Percentiles rank a stretch among this genome's conserved stretches.
These are phyloP conservation scores for Fusarium fracticaudum DNA, from an alignment of 2,329 filamentous ascomycete species.

Conservation along the genomic window DNA sequence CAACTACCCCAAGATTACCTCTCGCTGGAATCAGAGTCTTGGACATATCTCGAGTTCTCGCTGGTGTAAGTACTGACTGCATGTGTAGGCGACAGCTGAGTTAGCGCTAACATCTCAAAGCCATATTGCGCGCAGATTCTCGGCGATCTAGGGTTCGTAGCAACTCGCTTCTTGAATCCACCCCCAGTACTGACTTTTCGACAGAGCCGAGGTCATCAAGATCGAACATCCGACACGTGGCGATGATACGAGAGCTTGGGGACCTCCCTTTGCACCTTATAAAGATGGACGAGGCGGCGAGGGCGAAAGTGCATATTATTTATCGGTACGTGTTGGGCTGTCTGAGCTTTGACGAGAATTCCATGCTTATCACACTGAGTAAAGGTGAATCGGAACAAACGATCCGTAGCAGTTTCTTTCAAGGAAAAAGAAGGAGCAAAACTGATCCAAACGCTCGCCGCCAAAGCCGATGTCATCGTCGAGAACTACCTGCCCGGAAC, in stretches of 20 bases:
- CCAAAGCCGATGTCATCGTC: slow-evolving; percentile 87
- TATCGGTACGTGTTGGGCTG: slow-evolving; percentile 65
- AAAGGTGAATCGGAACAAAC: slow-evolving; percentile 95
- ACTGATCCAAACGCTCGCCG: slow-evolving; percentile 83
- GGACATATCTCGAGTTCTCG: slow-evolving; percentile 67
- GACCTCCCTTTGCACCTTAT: slow-evolving; percentile 89
- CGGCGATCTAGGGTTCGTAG: slow-evolving; percentile 70
- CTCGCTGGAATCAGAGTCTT: neutral
- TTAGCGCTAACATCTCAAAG: slow-evolving; percentile 53
- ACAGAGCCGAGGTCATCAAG: slow-evolving; percentile 93
- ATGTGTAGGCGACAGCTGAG: accelerated
- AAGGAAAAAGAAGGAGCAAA: slow-evolving; percentile 84
- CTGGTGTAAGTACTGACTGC: slow-evolving; percentile 68
- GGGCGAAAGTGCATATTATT: slow-evolving; percentile 93
- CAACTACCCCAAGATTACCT: neutral
- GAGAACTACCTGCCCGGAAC: slow-evolving; percentile 95
- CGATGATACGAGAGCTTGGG: slow-evolving; percentile 95
- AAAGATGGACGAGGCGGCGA: slow-evolving; percentile 64
- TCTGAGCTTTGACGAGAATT: accelerated
- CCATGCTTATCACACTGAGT: neutral
- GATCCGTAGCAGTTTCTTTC: slow-evolving; percentile 89
- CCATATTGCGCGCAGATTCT: slow-evolving; percentile 97
- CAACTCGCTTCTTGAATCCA: no score
- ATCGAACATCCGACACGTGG: slow-evolving; percentile 89
- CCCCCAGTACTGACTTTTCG: neutral